phyloP scores from a whole-genome alignment of 495 filamentous ascomycete genomes.

The Cercophora samala region DNA sequence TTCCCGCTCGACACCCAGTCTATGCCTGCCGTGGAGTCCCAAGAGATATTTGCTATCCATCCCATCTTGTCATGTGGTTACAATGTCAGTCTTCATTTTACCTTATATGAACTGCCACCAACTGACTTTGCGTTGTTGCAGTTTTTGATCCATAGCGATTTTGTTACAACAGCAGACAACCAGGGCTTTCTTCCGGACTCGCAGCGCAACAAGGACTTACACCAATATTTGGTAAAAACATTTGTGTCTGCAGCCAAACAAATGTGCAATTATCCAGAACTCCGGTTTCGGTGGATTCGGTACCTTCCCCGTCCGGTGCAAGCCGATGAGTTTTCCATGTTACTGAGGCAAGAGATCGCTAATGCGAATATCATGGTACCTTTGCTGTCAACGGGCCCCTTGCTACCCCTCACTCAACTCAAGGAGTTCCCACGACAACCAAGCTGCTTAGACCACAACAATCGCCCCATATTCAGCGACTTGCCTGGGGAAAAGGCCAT shows the following conservation, averaged over 20 bases:
- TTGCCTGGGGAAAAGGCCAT: slow-evolving; percentile 5
- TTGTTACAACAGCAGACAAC: slow-evolving; percentile 37
- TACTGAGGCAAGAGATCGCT: background rate
- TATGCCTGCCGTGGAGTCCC: slow-evolving; percentile 28
- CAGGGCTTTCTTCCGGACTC: slow-evolving; percentile 36
- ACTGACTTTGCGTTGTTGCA: too few relatives aligned
- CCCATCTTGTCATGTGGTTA: slow-evolving; percentile 42
- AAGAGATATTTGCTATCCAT: slow-evolving; percentile 38
- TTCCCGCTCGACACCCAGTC: slow-evolving; percentile 35
- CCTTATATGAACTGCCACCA: too few relatives aligned
- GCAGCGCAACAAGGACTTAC: slow-evolving; percentile 20
- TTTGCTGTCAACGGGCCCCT: background rate
- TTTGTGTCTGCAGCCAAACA: slow-evolving; percentile 26
- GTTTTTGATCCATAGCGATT: slow-evolving; percentile 2
- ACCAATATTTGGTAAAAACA: slow-evolving; percentile 17
- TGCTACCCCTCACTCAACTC: background rate
- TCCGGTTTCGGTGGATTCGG: slow-evolving; percentile 33
- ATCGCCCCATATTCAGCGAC: slow-evolving; percentile 25
- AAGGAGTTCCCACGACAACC: background rate
- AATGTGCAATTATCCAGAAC: slow-evolving; percentile 20
- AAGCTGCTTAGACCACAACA: slow-evolving; percentile 15
- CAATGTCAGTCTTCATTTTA: slow-evolving; percentile 21
- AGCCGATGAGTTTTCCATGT: slow-evolving; percentile 17
- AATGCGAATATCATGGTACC: slow-evolving; percentile 5
- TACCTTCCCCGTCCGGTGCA: slow-evolving; percentile 29